Evolutionary conservation across 2,329 filamentous ascomycete genomes (phyloP).

Genomic region (Dactylellina cionopaga): DNA sequence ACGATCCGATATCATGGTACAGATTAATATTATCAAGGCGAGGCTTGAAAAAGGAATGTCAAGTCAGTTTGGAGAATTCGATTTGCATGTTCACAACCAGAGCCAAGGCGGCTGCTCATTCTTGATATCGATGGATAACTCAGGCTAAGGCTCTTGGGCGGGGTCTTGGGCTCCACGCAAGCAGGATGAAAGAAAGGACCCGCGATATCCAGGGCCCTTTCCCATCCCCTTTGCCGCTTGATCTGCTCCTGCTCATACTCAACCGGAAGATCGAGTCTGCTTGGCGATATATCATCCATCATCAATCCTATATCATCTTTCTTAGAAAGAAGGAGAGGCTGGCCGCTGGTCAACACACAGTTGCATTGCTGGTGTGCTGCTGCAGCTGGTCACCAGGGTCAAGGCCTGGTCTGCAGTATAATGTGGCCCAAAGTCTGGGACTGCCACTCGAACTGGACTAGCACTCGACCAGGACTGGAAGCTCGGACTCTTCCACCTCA

Average conservation of each 20-base stretch:
- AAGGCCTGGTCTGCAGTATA: not conserved
- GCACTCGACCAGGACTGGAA: not conserved
- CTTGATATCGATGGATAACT: constrained; percentile 12
- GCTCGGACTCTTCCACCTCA: constrained; percentile 27
- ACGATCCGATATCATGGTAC: too few species aligned
- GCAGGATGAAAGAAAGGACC: too few species aligned
- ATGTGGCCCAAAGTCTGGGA: not conserved
- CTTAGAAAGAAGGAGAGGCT: too few species aligned
- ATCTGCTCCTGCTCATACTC: not conserved
- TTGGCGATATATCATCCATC: constrained; percentile 12
- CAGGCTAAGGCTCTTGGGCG: constrained; percentile 44
- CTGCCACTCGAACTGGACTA: not conserved
- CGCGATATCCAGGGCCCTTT: too few species aligned
- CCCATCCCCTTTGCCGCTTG: constrained; percentile 8
- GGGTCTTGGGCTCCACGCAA: constrained; percentile 10
- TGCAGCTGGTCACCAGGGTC: constrained; percentile 17
- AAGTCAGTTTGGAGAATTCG: constrained; percentile 37
- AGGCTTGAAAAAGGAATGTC: constrained; percentile 30
- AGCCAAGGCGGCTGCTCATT: constrained; percentile 39
- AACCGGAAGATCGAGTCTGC: constrained; percentile 2
- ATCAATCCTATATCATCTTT: too few species aligned
- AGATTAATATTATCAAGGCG: too few species aligned
- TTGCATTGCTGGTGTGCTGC: not conserved
- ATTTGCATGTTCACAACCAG: constrained; percentile 10
- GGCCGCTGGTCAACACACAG: not conserved